These are phyloP conservation scores for Conringia planisiliqua DNA, from an alignment of 345 rosid genomes.

Conservation along the genomic window DNA sequence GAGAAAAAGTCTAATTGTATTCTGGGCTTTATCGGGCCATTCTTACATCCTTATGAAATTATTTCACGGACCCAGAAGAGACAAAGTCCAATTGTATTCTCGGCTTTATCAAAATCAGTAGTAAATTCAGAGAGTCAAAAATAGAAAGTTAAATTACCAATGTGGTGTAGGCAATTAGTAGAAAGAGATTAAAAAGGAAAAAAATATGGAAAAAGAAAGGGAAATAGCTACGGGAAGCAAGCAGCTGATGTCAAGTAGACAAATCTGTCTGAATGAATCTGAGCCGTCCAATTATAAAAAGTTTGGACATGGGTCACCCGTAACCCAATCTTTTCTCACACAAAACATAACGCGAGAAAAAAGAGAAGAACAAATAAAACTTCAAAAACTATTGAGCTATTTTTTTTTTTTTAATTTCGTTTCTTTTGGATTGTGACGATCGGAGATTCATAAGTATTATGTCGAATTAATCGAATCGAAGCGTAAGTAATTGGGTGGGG, in stretches of 20 bases:
- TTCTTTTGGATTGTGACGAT: conserved; percentile 16
- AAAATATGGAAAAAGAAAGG: neutral
- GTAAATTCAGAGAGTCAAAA: neutral
- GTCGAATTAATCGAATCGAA: neutral
- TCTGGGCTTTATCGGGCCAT: no score
- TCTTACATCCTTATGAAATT: no score
- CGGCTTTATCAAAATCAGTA: no score
- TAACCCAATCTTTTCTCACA: conserved; percentile 40
- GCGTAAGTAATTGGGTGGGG: neutral
- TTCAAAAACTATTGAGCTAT: neutral
- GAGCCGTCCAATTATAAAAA: conserved; percentile 29
- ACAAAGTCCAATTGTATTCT: no score
- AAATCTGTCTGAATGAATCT: conserved; percentile 26
- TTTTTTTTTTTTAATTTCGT: neutral
- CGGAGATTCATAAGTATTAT: neutral
- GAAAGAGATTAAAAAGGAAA: neutral
- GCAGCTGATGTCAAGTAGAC: conserved; percentile 36
- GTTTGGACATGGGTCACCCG: conserved; percentile 46
- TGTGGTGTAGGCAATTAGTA: no score
- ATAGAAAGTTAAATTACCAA: neutral
- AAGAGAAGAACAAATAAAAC: neutral
- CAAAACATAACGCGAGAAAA: conserved; percentile 11
- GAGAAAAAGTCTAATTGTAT: no score
- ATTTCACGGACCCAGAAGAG: no score
- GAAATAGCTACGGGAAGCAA: neutral